phyloP scores from a whole-genome alignment of 345 rosid genomes.

The Camelina neglecta region DNA sequence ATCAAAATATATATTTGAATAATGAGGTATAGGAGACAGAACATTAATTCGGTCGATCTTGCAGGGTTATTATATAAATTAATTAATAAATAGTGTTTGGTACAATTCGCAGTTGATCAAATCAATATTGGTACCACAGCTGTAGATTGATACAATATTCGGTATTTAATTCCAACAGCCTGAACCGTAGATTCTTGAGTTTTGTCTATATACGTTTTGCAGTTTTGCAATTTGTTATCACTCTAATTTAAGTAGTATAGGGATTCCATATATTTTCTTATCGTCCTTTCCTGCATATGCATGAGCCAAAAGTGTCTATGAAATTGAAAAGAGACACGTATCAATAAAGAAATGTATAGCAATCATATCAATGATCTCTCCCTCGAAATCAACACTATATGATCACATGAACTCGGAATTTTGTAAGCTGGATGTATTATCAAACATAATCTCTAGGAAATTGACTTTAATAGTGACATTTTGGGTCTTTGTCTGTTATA shows the following conservation, averaged over 20 bases:
- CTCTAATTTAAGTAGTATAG: background rate
- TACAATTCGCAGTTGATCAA: slow-evolving; percentile 21
- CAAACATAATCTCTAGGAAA: background rate
- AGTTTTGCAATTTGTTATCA: slow-evolving; percentile 33
- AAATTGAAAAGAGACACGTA: slow-evolving; percentile 24
- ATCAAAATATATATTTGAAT: too few relatives aligned
- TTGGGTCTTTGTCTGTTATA: slow-evolving; percentile 17
- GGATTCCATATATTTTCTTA: slow-evolving; percentile 31
- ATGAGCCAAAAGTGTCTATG: slow-evolving; percentile 30
- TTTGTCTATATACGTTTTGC: slow-evolving; percentile 33
- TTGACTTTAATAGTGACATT: slow-evolving; percentile 2
- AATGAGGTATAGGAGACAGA: background rate
- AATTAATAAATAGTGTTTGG: slow-evolving; percentile 8
- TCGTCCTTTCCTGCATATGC: slow-evolving; percentile 18
- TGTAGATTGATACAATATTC: background rate
- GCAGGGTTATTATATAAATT: background rate
- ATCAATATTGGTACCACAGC: slow-evolving; percentile 33
- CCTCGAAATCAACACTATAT: slow-evolving; percentile 28
- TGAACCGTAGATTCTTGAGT: slow-evolving; percentile 34
- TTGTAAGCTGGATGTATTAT: slow-evolving; percentile 11
- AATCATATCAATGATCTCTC: slow-evolving; percentile 14
- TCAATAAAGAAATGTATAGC: slow-evolving; percentile 15
- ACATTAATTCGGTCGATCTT: slow-evolving; percentile 12
- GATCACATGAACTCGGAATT: slow-evolving; percentile 35
- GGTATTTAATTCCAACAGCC: background rate